phyloP scores from a whole-genome alignment of 73 alveolate genomes.

The Paramecium bursaria region DNA sequence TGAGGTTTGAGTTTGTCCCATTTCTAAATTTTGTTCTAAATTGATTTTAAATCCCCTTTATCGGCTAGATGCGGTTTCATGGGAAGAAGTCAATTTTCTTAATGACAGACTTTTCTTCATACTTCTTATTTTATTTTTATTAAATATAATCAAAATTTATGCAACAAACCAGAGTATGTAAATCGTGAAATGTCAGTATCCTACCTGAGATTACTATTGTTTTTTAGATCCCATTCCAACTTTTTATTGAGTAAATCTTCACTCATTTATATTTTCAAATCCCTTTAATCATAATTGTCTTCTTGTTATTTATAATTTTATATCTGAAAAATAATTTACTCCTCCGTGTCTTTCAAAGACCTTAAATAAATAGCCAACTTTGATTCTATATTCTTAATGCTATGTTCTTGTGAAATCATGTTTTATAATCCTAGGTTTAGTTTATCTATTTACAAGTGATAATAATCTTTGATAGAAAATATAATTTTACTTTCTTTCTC shows the following conservation, averaged over 20 bases:
- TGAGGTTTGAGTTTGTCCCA: too few relatives aligned
- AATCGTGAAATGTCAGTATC: too few relatives aligned
- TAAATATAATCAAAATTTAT: too few relatives aligned
- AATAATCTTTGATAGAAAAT: background rate
- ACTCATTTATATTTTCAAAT: background rate
- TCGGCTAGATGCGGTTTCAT: too few relatives aligned
- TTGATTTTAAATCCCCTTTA: too few relatives aligned
- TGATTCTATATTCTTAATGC: slow-evolving; percentile 3
- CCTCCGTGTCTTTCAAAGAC: slow-evolving; percentile 13
- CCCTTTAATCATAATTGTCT: slow-evolving; percentile 4
- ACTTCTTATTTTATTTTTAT: too few relatives aligned
- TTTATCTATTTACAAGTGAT: background rate
- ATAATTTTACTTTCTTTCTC: background rate
- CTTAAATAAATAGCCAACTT: background rate
- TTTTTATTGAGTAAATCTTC: slow-evolving; percentile 37
- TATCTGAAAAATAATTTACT: background rate
- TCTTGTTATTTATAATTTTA: background rate
- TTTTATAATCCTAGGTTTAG: background rate
- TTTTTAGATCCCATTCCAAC: slow-evolving; percentile 35
- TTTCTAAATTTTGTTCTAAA: too few relatives aligned
- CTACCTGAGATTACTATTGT: background rate
- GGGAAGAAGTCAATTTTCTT: too few relatives aligned
- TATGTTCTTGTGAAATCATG: background rate
- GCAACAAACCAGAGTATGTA: too few relatives aligned
- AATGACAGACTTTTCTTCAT: too few relatives aligned